These are phyloP conservation scores for Peltaster fructicola DNA, from an alignment of 2,329 filamentous ascomycete genomes.

Conservation along the genomic window DNA sequence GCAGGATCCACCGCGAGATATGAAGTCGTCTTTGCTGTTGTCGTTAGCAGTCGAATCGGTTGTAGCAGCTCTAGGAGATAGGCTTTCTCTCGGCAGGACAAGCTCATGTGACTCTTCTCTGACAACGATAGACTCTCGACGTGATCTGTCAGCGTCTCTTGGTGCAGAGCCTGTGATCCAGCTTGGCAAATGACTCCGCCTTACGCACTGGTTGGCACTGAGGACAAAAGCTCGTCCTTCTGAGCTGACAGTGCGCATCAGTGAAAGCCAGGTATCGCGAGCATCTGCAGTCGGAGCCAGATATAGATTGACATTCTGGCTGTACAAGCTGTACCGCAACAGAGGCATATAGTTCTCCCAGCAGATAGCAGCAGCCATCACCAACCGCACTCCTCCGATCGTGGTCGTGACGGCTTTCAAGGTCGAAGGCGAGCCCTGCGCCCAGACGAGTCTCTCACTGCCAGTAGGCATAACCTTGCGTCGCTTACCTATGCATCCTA, in stretches of 20 bases:
- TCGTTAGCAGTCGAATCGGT: conserved; percentile 3
- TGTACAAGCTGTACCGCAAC: conserved; percentile 65
- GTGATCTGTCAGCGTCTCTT: conserved; percentile 11
- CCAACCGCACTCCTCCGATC: conserved; percentile 63
- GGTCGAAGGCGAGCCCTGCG: conserved; percentile 63
- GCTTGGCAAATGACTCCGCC: conserved; percentile 36
- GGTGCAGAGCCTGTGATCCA: conserved; percentile 31
- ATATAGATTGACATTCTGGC: conserved; percentile 82
- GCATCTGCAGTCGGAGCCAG: conserved; percentile 79
- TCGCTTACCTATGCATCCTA: conserved; percentile 64
- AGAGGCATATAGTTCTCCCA: conserved; percentile 97
- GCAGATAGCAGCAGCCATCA: conserved; percentile 75
- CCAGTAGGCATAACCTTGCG: conserved; percentile 89
- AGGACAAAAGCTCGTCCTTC: conserved; percentile 79
- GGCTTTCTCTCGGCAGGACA: conserved; percentile 21
- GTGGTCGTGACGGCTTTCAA: conserved; percentile 61
- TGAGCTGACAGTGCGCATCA: conserved; percentile 66
- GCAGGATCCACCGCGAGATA: conserved; percentile 62
- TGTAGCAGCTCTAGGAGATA: conserved; percentile 4
- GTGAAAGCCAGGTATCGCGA: conserved; percentile 60
- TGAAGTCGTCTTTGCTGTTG: conserved; percentile 29
- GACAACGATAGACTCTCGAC: conserved; percentile 23
- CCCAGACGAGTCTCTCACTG: conserved; percentile 72
- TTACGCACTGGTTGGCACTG: conserved; percentile 68
- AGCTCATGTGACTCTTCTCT: conserved; percentile 38